Percentiles rank a stretch among this genome's conserved stretches.
Evolutionary conservation across 306 rosid species (phyloP).

Genomic region (Pterocarpus santalinus): DNA sequence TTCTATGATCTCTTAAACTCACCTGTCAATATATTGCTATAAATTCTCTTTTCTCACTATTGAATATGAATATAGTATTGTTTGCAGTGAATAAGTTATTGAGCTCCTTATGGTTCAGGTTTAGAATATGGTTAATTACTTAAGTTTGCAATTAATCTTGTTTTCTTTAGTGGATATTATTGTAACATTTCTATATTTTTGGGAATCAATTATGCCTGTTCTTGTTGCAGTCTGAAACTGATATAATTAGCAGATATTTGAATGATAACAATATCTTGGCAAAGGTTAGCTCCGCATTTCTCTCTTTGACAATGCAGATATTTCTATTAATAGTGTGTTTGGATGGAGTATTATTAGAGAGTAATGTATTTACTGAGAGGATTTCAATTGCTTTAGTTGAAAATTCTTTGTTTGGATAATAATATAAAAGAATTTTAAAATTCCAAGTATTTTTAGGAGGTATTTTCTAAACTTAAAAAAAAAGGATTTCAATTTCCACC

Average conservation of each 20-base stretch:
- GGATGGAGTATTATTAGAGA: too few species aligned
- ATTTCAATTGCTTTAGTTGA: too few species aligned
- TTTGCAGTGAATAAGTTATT: conserved; percentile 18
- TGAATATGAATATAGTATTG: conserved; percentile 28
- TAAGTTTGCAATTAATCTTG: conserved; percentile 21
- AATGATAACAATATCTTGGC: conserved; percentile 76
- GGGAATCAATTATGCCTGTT: conserved; percentile 42
- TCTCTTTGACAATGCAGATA: conserved; percentile 35
- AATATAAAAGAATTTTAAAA: too few species aligned
- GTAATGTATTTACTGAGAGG: too few species aligned
- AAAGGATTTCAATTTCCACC: too few species aligned
- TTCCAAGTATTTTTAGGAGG: too few species aligned
- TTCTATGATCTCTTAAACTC: conserved; percentile 30
- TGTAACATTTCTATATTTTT: conserved; percentile 3
- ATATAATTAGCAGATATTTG: conserved; percentile 74
- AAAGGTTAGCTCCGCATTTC: conserved; percentile 71
- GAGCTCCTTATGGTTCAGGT: conserved; percentile 30
- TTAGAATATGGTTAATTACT: conserved; percentile 36
- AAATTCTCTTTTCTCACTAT: conserved; percentile 31
- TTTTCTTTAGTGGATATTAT: conserved; percentile 36
- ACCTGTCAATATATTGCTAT: conserved; percentile 23
- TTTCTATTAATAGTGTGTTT: neutral
- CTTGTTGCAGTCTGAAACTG: conserved; percentile 80
- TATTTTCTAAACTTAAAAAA: too few species aligned
- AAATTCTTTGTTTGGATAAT: too few species aligned